These are phyloP conservation scores for Dendrothele bispora DNA, from an alignment of 768 basidiomycete species.

Conservation along the genomic window DNA sequence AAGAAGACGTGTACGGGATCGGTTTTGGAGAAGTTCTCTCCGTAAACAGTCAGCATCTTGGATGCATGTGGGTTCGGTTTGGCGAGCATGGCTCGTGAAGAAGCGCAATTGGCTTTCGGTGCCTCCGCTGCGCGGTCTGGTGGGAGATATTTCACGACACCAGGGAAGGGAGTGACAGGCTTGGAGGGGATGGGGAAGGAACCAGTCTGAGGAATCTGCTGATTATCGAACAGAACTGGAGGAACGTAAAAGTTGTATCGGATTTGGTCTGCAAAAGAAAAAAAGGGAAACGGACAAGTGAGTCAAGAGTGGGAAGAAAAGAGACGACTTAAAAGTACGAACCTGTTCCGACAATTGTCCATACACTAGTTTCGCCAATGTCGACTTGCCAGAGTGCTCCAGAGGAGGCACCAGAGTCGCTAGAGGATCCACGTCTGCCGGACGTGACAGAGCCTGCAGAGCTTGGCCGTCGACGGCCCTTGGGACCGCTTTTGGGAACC, in stretches of 20 bases:
- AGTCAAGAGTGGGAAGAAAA: constrained; percentile 11
- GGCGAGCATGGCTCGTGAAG: constrained; percentile 65
- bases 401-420: constrained; percentile 69
- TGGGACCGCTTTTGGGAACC: constrained; percentile 48
- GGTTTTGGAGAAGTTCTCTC: constrained; percentile 84
- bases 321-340: constrained; percentile 21
- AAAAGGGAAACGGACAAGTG: too few relatives aligned
- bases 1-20: constrained; percentile 86
- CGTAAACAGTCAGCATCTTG: constrained; percentile 85
- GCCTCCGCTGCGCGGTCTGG: constrained; percentile 85
- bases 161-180: constrained; percentile 83
- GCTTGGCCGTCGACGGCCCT: constrained; percentile 71
- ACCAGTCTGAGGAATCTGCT: constrained; percentile 65
- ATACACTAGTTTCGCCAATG: constrained; percentile 91
- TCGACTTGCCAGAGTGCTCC: constrained; percentile 88
- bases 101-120: constrained; percentile 69
- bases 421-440: constrained; percentile 61
- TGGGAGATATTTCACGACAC: constrained; percentile 87
- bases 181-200: constrained; percentile 81
- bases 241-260: constrained; percentile 94
- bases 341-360: constrained; percentile 95
- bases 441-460: constrained; percentile 75
- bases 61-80: constrained; percentile 78
- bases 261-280: constrained; percentile 64
- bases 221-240: constrained; percentile 78